Evolutionary conservation across 164 flowering plant species (phyloP).

Genomic region (Nelumbo lutea): DNA sequence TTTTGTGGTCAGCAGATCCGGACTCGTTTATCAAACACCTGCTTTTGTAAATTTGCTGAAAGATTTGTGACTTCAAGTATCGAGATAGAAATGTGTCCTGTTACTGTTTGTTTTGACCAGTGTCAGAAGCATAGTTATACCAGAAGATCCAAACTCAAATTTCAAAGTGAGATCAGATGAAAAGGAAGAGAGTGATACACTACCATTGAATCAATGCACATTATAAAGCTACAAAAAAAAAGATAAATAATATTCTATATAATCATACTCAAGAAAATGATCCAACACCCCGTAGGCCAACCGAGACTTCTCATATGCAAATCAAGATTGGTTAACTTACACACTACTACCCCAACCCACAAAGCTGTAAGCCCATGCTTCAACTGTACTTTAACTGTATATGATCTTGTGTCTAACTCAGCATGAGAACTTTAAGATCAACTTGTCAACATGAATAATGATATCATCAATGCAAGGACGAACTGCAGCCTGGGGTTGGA

Average conservation of each 20-base stretch:
- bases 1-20: too few species aligned
- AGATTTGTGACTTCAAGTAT: too few species aligned
- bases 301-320: too few species aligned
- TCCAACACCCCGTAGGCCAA: too few species aligned
- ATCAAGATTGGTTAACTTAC: not conserved
- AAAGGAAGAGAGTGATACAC: not conserved
- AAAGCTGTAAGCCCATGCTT: too few species aligned
- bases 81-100: too few species aligned
- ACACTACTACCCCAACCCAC: not conserved
- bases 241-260: too few species aligned
- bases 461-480: slow-evolving; percentile 90
- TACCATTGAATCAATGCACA: slow-evolving; percentile 1
- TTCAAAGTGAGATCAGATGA: not conserved
- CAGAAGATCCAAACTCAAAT: not conserved
- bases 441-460: slow-evolving; percentile 82
- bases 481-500: slow-evolving; percentile 80
- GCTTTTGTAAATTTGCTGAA: too few species aligned
- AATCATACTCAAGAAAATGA: too few species aligned
- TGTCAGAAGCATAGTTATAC: too few species aligned
- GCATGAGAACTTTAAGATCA: slow-evolving; percentile 58
- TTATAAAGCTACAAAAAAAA: not conserved
- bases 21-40: too few species aligned
- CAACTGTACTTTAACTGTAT: not conserved
- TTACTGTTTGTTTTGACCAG: too few species aligned
- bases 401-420: not conserved